Evolutionary conservation across 768 basidiomycete species (phyloP), one percentile per base, ranked within the genome.

Genomic region (Kondoa malvinella): DNA sequence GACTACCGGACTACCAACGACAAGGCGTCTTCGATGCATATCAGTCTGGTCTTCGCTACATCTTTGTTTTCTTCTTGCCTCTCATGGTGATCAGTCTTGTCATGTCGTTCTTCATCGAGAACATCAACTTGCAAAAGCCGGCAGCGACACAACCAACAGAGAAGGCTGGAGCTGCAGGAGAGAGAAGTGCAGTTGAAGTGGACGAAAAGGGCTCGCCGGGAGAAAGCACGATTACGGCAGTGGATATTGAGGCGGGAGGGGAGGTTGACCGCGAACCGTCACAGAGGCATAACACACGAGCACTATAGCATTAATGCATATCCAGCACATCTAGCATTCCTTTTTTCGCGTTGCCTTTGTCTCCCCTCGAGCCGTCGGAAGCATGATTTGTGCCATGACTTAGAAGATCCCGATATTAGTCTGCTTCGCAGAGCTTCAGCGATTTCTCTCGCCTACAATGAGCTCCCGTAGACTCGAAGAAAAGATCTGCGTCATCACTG

Each of bases 21-120:
- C 58, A 59, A 3, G 56, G 16, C 27, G 68, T 75, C 30, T 63
- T 68, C 59, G 67, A 60, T 21, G 74, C 72, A 0, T 75, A 75
- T 40, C 69, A 71, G 30, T 58, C 58, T 29, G 74, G 72, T 2
- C 67, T 77, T 57, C 56, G 70, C 34, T 70, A 64, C 56, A 71
- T 72, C 15, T 77, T 75, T 66, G 68, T 75, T 40, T 69, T 71
- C 40, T 75, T 74, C 64, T 65, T 71, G 0, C 73, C 69, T 1
- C 64, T 73, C 29, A 66, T 71, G 1, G 74, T 34, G 0, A n/a
- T 67, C 1, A 74, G 71, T 56, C 65, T 77, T 50, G 21, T 73
- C n/a, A 16, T 63, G 12, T 63, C 61, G 16, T 32, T 63, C 14
- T 27, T 63, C 27, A 32, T 63, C 30, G 27, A 63, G 30, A 33